Percentiles rank a stretch among this genome's conserved stretches.
phyloP scores from a whole-genome alignment of 352 stramenopile genomes.

The Pythium vanterpoolii region DNA sequence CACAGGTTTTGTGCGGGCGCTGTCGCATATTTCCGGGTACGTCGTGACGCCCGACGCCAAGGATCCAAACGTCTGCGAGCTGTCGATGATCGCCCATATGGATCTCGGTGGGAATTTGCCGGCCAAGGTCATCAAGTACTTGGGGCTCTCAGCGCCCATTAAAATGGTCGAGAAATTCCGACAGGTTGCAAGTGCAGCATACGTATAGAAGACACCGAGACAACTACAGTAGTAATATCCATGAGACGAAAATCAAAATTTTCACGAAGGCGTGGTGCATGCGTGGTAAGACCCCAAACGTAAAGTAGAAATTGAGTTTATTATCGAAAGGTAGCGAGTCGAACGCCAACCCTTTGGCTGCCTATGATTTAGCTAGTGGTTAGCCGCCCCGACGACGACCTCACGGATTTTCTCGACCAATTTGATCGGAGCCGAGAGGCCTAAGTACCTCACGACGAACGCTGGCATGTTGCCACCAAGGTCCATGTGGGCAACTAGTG shows the following conservation, averaged over 20 bases:
- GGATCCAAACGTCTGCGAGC: slow-evolving; percentile 61
- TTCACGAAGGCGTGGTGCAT: too few relatives aligned
- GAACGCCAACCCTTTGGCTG: neutral
- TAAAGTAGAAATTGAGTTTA: neutral
- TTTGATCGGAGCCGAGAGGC: slow-evolving; percentile 77
- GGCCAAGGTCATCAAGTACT: slow-evolving; percentile 58
- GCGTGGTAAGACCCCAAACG: neutral
- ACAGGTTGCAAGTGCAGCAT: slow-evolving; percentile 12
- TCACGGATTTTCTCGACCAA: slow-evolving; percentile 65
- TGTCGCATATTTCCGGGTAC: slow-evolving; percentile 62
- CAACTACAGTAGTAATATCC: neutral
- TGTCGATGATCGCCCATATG: slow-evolving; percentile 72
- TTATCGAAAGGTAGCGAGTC: too few relatives aligned
- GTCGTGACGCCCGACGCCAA: slow-evolving; percentile 57
- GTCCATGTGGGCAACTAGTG: slow-evolving; percentile 73
- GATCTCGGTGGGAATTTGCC: slow-evolving; percentile 69
- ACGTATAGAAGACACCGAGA: neutral
- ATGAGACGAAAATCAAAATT: slow-evolving; percentile 6
- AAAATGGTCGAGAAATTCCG: slow-evolving; percentile 77
- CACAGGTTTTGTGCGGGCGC: slow-evolving; percentile 22
- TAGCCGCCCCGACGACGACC: slow-evolving; percentile 8
- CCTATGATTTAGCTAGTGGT: neutral
- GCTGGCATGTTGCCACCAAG: slow-evolving; percentile 61
- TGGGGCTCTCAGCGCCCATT: slow-evolving; percentile 73
- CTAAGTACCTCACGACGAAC: slow-evolving; percentile 67